Percentiles rank a stretch among this genome's conserved stretches.
Conservation (phyloP, 2,329 filamentous ascomycete genomes). For the Sodiomyces alkalinus region DNA sequence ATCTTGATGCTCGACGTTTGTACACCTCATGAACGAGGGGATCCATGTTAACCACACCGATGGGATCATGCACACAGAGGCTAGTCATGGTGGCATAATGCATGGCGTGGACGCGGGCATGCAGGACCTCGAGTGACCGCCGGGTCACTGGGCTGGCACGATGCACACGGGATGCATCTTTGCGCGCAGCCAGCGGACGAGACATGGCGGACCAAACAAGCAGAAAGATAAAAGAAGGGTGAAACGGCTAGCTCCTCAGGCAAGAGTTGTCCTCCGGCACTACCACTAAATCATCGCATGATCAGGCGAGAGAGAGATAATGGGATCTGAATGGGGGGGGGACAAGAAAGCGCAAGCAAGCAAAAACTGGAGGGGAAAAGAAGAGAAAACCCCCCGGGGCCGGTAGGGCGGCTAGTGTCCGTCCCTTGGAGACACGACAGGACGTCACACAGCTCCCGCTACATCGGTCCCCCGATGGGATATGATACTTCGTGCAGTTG, state of each 20-base stretch:
- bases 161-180: background rate
- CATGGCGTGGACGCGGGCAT: background rate
- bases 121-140: background rate
- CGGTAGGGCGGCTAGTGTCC: no score
- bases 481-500: no score
- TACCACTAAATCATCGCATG: background rate
- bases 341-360: background rate
- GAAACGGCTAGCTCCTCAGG: no score
- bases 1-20: no score
- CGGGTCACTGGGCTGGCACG: background rate
- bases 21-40: background rate
- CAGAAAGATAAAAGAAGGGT: no score
- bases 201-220: no score
- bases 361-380: no score
- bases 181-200: background rate
- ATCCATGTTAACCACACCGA: background rate
- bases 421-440: no score
- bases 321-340: background rate
- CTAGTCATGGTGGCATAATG: background rate
- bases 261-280: no score
- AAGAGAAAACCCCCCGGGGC: no score
- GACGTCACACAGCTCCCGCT: no score
- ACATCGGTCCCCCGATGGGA: no score
- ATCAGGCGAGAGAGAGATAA: background rate
- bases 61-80: slow-evolving; percentile 1